Percentiles rank a stretch among this genome's conserved stretches.
phyloP scores from a whole-genome alignment of 352 stramenopile species.

The Globisporangium yorkense region DNA sequence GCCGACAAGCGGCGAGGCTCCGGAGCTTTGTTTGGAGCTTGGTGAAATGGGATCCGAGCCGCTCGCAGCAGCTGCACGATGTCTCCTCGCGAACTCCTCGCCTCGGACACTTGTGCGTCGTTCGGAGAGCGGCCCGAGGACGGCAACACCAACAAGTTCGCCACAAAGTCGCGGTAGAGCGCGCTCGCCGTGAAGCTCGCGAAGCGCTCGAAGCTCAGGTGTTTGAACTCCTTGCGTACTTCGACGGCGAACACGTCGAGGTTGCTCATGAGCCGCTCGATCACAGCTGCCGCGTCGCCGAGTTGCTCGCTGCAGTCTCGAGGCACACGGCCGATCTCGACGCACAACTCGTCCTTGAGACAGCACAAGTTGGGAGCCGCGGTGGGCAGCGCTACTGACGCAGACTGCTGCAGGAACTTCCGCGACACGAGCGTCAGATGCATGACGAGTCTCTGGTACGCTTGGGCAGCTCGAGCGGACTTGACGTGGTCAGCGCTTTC shows the following conservation, averaged over 20 bases:
- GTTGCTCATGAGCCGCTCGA: slow-evolving; percentile 20
- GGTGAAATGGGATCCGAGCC: slow-evolving; percentile 55
- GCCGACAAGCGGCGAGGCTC: slow-evolving; percentile 9
- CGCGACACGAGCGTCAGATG: slow-evolving; percentile 20
- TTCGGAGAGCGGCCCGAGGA: background rate
- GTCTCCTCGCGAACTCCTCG: slow-evolving; percentile 11
- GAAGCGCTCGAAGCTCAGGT: slow-evolving; percentile 37
- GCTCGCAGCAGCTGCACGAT: slow-evolving; percentile 34
- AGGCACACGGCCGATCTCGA: slow-evolving; percentile 14
- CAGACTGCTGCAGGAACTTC: slow-evolving; percentile 19
- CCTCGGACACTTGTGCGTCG: background rate
- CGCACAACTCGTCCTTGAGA: slow-evolving; percentile 24
- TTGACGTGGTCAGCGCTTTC: background rate
- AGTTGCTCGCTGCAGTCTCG: slow-evolving; percentile 1
- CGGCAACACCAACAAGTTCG: background rate
- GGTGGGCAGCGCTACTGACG: slow-evolving; percentile 16
- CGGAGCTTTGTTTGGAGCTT: slow-evolving; percentile 25
- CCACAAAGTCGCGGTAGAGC: slow-evolving; percentile 47
- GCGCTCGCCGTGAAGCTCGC: slow-evolving; percentile 36
- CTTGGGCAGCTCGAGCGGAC: background rate
- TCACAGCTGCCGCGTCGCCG: slow-evolving; percentile 3
- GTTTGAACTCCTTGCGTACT: slow-evolving; percentile 40
- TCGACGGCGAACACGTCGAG: slow-evolving; percentile 29
- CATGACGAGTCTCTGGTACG: slow-evolving; percentile 5
- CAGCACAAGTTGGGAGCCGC: slow-evolving; percentile 10